Evolutionary conservation across 2,329 filamentous ascomycete genomes (phyloP).

Genomic region (Penicillium sp.): DNA sequence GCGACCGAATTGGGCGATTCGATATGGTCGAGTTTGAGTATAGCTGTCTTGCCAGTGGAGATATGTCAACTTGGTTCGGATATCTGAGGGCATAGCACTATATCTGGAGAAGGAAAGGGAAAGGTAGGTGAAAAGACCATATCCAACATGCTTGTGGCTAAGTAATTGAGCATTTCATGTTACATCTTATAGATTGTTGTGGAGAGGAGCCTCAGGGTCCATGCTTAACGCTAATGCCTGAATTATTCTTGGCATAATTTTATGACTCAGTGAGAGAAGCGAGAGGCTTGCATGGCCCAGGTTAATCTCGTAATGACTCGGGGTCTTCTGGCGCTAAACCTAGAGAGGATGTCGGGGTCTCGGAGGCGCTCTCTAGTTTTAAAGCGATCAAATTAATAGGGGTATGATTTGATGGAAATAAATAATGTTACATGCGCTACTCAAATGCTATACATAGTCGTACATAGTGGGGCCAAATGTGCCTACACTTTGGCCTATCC

Average conservation of each 20-base stretch:
- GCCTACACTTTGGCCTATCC: slow-evolving; percentile 22
- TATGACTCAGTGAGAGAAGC: not conserved
- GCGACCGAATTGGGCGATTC: slow-evolving; percentile 5
- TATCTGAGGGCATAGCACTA: not conserved
- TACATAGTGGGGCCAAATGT: slow-evolving; percentile 1
- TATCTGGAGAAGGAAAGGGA: not conserved
- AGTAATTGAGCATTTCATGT: not conserved
- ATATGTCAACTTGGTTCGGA: slow-evolving; percentile 7
- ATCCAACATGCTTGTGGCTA: not conserved
- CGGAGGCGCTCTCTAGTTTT: too few species aligned
- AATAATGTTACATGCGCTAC: not conserved
- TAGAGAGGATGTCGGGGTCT: not conserved
- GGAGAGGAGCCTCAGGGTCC: not conserved
- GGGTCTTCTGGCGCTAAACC: not conserved
- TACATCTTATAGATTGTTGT: not conserved
- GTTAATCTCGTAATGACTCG: not conserved
- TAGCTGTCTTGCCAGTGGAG: slow-evolving; percentile 11
- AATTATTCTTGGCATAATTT: not conserved
- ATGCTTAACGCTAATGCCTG: not conserved
- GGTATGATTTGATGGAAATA: not conserved
- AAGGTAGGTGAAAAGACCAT: not conserved
- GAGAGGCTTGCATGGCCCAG: not conserved
- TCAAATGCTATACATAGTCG: not conserved
- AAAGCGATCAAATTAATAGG: not conserved
- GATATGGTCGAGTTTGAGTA: slow-evolving; percentile 4